phyloP scores from a whole-genome alignment of 108 stramenopile genomes.

The Cyclotella cryptica region DNA sequence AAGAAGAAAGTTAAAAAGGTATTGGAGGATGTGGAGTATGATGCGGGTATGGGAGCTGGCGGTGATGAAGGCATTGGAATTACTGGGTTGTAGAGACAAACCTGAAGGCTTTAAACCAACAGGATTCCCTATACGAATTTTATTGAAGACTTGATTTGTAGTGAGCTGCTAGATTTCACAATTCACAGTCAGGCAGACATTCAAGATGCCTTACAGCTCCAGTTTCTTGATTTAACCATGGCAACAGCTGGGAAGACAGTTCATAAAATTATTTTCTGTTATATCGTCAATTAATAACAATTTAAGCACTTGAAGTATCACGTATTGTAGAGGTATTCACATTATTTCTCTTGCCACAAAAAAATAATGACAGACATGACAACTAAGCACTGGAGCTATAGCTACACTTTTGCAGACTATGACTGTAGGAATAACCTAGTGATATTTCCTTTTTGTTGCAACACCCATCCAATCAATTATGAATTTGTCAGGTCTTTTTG shows the following conservation, averaged over 20 bases:
- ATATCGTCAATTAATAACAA: too few species aligned
- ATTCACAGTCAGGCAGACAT: too few species aligned
- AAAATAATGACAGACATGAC: too few species aligned
- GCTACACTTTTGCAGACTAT: constrained; percentile 33
- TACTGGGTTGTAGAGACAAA: constrained; percentile 45
- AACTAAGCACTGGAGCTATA: too few species aligned
- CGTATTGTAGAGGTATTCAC: neutral
- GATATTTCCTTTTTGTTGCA: constrained; percentile 28
- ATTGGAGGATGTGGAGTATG: constrained; percentile 66
- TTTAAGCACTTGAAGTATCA: too few species aligned
- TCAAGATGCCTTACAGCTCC: too few species aligned
- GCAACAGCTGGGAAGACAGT: too few species aligned
- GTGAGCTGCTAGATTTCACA: neutral
- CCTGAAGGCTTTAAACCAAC: neutral
- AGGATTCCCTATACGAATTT: neutral
- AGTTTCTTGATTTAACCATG: too few species aligned
- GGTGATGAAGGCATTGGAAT: constrained; percentile 75
- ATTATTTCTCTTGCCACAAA: constrained; percentile 1
- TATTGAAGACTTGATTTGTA: neutral
- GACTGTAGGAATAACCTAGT: constrained; percentile 16
- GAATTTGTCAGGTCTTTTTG: constrained; percentile 8
- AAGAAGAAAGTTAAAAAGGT: constrained; percentile 67
- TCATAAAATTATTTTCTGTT: too few species aligned
- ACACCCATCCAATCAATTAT: constrained; percentile 10
- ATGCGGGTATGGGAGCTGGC: constrained; percentile 69